Evolutionary conservation across 306 rosid species (phyloP), one percentile per base, ranked within the genome.

Genomic region (Vicia villosa): DNA sequence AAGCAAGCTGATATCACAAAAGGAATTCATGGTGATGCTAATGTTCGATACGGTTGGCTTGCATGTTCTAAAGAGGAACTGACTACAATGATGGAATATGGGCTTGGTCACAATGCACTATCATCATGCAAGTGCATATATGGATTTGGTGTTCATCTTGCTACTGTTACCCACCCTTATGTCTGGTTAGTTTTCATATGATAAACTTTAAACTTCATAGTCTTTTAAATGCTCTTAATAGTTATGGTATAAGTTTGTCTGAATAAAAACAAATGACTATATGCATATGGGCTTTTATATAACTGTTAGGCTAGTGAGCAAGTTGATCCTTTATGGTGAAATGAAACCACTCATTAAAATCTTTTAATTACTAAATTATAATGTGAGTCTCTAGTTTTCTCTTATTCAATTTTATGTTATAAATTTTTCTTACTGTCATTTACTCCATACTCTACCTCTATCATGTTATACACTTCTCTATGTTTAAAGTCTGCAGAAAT

Each of bases 11-110:
- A 88, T 73, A 78, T 93, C 37, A 90, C 86, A 1, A 76, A 75
- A 55, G 57, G 43, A 22, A 68, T 62, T 47, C 91, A 82, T 1
- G 91, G 86, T 11, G 83, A 85, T 63, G 87, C 97, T 10, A 90
- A 90, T 82, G 79, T 86, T 75, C 88, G 65, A 34, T 81, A 80
- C 76, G 98, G 90, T 58, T 93, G 97, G 98, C 86, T 90, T 74
- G 54, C 96, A 75, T 65, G 67, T 68, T 85, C 89, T 16, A 84
- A 85, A 76, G 80, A 36, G 59, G 93, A 85, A 32, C 65, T 86
- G 2, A 72, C 91, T 22, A 79, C 80, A 14, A 57, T 89, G 74
- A 64, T 82, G 80, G 47, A 70, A 57, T 67, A 80, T 78, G 98
- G 96, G 65, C 85, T 88, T 69, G 90, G 96, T 60, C 78, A 85